Evolutionary conservation across 2,329 filamentous ascomycete species (phyloP).

Genomic region (Orbilia javanica): DNA sequence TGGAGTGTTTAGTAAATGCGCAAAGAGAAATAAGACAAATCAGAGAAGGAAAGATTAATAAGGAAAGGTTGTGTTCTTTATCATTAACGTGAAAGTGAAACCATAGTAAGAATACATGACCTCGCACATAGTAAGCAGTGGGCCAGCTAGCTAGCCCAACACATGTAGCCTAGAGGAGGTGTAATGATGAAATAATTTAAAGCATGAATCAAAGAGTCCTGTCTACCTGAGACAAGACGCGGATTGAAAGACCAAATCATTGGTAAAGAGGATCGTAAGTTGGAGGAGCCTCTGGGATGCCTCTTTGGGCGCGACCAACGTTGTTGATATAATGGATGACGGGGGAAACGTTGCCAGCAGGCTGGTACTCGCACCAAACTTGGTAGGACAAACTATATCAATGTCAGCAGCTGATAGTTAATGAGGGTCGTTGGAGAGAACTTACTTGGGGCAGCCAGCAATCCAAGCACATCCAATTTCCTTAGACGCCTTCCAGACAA

Average conservation of each 20-base stretch:
- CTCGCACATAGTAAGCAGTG: background rate
- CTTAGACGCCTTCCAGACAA: slow-evolving; percentile 77
- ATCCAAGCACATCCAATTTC: slow-evolving; percentile 71
- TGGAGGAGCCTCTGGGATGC: slow-evolving; percentile 44
- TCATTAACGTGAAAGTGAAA: background rate
- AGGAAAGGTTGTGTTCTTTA: background rate
- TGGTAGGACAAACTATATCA: slow-evolving; percentile 36
- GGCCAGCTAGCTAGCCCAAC: background rate
- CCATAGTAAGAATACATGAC: background rate
- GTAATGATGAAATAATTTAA: background rate
- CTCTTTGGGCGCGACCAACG: slow-evolving; percentile 24
- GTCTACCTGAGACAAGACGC: background rate
- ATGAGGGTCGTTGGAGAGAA: background rate
- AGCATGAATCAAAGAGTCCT: background rate
- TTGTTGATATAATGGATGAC: slow-evolving; percentile 29
- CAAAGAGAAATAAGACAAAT: background rate
- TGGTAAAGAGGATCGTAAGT: slow-evolving; percentile 45
- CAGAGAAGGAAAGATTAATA: background rate
- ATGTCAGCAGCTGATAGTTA: background rate
- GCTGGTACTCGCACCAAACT: slow-evolving; percentile 53
- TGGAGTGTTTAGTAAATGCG: background rate
- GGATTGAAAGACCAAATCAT: background rate
- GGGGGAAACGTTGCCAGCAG: slow-evolving; percentile 50
- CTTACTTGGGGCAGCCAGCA: slow-evolving; percentile 55
- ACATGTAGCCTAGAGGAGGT: background rate